Evolutionary conservation across 345 rosid species (phyloP).

Genomic region (Syzygium oleosum): DNA sequence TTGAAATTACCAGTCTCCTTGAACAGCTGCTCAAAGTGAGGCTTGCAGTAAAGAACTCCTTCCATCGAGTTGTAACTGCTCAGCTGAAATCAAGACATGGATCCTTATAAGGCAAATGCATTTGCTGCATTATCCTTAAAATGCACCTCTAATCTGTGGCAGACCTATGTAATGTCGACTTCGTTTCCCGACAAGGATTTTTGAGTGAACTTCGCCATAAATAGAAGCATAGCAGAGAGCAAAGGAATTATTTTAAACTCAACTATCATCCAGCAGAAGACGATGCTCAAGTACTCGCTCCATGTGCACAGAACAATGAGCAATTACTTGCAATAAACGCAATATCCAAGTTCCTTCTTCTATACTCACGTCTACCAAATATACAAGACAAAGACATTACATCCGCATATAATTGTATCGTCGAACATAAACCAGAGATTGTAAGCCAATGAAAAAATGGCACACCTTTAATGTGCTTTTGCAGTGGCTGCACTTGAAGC

Average conservation of each 20-base stretch:
- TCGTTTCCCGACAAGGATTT: background rate
- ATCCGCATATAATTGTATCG: background rate
- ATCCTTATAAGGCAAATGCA: background rate
- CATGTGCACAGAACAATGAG: background rate
- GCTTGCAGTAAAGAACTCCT: constrained; percentile 92
- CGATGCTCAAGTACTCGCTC: background rate
- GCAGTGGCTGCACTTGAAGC: constrained; percentile 96
- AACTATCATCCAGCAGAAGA: background rate
- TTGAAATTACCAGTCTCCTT: constrained; percentile 86
- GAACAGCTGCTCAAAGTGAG: constrained; percentile 97
- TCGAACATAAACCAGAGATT: background rate
- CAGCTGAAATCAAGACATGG: constrained; percentile 29
- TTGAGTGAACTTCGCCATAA: background rate
- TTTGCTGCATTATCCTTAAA: background rate
- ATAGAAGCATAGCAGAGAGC: background rate
- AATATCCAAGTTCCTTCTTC: background rate
- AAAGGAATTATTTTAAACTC: background rate
- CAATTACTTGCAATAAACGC: background rate
- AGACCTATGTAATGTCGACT: background rate
- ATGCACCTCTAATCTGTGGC: background rate
- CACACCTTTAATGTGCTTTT: constrained; percentile 80
- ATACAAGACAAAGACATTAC: background rate
- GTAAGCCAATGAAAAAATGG: background rate
- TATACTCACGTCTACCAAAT: background rate
- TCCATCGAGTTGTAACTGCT: constrained; percentile 97